These are phyloP conservation scores for Effrenium voratum DNA, from an alignment of 73 alveolate genomes.

Conservation along the genomic window DNA sequence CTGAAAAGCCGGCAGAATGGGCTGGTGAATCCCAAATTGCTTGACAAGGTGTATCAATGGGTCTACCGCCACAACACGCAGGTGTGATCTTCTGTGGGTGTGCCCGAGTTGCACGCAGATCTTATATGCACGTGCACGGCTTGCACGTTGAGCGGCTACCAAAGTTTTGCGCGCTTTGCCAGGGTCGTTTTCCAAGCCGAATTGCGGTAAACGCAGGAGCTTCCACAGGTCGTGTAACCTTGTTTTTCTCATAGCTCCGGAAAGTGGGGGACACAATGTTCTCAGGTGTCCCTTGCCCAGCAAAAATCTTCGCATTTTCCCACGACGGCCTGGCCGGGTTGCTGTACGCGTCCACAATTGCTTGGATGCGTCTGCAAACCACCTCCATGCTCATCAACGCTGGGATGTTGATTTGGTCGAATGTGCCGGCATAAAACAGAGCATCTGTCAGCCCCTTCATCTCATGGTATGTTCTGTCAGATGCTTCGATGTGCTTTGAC, in stretches of 20 bases:
- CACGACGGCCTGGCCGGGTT: conserved; percentile 5
- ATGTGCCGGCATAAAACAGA: not conserved
- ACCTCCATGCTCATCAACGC: conserved; percentile 35
- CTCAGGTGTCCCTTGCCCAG: conserved; percentile 50
- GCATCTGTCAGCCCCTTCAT: conserved; percentile 12
- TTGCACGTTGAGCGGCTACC: too few relatives aligned
- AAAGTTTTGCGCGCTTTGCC: too few relatives aligned
- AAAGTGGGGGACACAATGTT: not conserved
- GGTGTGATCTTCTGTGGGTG: too few relatives aligned
- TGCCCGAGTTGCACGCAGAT: too few relatives aligned
- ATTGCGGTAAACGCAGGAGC: too few relatives aligned
- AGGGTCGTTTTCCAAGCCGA: too few relatives aligned
- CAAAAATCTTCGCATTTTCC: conserved; percentile 69
- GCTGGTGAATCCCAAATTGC: too few relatives aligned
- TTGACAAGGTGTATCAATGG: too few relatives aligned
- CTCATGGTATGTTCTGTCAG: conserved; percentile 26
- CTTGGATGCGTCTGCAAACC: conserved; percentile 1
- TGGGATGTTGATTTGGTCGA: conserved; percentile 64
- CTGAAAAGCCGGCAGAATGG: too few relatives aligned
- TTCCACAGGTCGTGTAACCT: too few relatives aligned
- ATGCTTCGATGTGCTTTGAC: not conserved
- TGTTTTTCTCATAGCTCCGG: conserved; percentile 7
- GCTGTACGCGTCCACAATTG: conserved; percentile 42
- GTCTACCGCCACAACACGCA: too few relatives aligned
- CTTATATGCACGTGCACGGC: too few relatives aligned